These are phyloP conservation scores for Cutaneotrichosporon dermatis DNA, from an alignment of 1,284 basidiomycete species.

Conservation along the genomic window DNA sequence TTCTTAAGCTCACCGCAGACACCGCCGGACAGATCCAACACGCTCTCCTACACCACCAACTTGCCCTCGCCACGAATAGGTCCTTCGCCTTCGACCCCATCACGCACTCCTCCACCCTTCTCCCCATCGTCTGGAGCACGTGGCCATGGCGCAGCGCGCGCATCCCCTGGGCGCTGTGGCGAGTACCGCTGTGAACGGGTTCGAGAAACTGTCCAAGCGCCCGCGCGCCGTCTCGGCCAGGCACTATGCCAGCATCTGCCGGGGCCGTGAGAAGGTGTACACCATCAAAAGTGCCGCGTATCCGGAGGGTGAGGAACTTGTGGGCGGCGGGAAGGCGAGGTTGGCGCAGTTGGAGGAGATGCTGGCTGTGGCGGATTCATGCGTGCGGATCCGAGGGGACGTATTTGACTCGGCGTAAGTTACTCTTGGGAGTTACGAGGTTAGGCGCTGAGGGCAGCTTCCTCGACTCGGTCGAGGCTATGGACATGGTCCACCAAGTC, in stretches of 20 bases:
- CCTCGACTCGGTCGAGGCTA: slow-evolving; percentile 38
- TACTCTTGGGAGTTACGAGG: no score
- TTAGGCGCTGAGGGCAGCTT: slow-evolving; percentile 37
- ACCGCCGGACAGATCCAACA: slow-evolving; percentile 37
- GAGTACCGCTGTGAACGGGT: slow-evolving; percentile 37
- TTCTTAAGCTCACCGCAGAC: no score
- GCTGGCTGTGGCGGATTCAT: slow-evolving; percentile 27
- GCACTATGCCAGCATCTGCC: not conserved
- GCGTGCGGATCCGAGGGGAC: slow-evolving; percentile 41
- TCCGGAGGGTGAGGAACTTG: slow-evolving; percentile 27
- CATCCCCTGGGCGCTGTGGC: slow-evolving; percentile 43
- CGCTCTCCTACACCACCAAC: slow-evolving; percentile 41
- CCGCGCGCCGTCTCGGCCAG: slow-evolving; percentile 37
- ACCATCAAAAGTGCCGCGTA: not conserved
- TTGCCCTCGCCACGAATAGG: slow-evolving; percentile 40
- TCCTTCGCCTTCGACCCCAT: slow-evolving; percentile 43
- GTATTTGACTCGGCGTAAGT: slow-evolving; percentile 44
- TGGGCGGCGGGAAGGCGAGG: slow-evolving; percentile 26
- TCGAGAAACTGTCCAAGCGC: slow-evolving; percentile 35
- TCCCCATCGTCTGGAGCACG: slow-evolving; percentile 24
- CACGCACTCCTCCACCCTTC: slow-evolving; percentile 35
- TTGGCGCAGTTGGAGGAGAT: slow-evolving; percentile 34
- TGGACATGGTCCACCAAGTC: slow-evolving; percentile 38
- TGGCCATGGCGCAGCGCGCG: slow-evolving; percentile 41
- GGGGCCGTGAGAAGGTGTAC: not conserved